phyloP scores from a whole-genome alignment of 441 rosid species.

The Populus hybrid region DNA sequence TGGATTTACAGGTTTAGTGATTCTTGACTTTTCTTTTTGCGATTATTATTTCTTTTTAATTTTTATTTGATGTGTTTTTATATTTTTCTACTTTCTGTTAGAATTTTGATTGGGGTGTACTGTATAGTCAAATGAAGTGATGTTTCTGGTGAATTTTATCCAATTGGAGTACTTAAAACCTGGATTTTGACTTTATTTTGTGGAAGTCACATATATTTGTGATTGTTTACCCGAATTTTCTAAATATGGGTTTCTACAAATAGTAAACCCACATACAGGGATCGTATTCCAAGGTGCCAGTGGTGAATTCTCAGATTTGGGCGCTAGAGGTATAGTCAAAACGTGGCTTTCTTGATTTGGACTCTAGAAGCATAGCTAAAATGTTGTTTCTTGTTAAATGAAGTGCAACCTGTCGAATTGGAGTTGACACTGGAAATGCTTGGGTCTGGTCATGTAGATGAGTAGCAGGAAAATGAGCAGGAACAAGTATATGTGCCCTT shows the following conservation, averaged over 20 bases:
- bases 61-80: neutral
- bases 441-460: neutral
- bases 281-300: neutral
- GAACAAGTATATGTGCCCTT: neutral
- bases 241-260: neutral
- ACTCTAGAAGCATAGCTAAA: neutral
- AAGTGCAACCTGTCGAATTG: neutral
- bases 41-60: neutral
- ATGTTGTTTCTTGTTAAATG: neutral
- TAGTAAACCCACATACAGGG: neutral
- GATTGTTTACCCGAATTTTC: neutral
- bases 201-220: no score
- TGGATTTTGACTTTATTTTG: slow-evolving; percentile 1
- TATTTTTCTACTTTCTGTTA: neutral
- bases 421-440: neutral
- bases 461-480: neutral
- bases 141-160: neutral
- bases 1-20: slow-evolving; percentile 70
- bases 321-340: neutral
- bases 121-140: slow-evolving; percentile 2
- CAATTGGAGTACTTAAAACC: neutral
- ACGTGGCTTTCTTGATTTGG: neutral
- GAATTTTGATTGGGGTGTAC: neutral
- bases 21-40: slow-evolving; percentile 14
- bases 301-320: neutral